phyloP scores from a whole-genome alignment of 257 asterid species.

The Solanum virginianum region DNA sequence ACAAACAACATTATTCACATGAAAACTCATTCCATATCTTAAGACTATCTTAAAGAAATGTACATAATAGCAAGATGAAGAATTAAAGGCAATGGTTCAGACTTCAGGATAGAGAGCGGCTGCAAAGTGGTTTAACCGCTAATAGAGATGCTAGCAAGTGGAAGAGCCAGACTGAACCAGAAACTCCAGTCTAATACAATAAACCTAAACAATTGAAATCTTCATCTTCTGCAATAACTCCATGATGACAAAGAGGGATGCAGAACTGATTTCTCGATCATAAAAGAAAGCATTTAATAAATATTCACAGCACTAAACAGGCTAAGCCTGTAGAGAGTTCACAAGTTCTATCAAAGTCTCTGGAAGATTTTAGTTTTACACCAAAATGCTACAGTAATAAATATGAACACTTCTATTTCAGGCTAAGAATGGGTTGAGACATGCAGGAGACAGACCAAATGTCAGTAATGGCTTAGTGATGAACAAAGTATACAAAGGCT shows the following conservation, averaged over 20 bases:
- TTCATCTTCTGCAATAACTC: not conserved
- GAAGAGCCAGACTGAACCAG: not conserved
- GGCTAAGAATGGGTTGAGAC: too few relatives aligned
- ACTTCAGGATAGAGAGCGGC: too few relatives aligned
- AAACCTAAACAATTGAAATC: not conserved
- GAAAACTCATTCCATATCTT: too few relatives aligned
- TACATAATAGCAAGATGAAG: not conserved
- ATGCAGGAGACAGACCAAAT: not conserved
- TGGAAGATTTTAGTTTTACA: not conserved
- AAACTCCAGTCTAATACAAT: not conserved
- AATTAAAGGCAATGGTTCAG: not conserved
- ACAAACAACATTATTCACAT: too few relatives aligned
- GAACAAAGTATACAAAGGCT: not conserved
- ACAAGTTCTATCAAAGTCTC: not conserved
- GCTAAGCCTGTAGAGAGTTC: not conserved
- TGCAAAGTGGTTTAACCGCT: not conserved
- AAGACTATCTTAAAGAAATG: not conserved
- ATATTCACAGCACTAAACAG: not conserved
- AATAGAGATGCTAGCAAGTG: not conserved
- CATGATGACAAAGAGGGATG: not conserved
- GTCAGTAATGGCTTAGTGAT: not conserved
- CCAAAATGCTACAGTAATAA: not conserved
- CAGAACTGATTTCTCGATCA: not conserved
- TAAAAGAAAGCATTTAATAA: not conserved
- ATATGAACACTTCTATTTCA: too few relatives aligned